Evolutionary conservation across 2,329 filamentous ascomycete species (phyloP), one percentile per base, ranked within the genome.

Genomic region (Aspergillus versicolor): DNA sequence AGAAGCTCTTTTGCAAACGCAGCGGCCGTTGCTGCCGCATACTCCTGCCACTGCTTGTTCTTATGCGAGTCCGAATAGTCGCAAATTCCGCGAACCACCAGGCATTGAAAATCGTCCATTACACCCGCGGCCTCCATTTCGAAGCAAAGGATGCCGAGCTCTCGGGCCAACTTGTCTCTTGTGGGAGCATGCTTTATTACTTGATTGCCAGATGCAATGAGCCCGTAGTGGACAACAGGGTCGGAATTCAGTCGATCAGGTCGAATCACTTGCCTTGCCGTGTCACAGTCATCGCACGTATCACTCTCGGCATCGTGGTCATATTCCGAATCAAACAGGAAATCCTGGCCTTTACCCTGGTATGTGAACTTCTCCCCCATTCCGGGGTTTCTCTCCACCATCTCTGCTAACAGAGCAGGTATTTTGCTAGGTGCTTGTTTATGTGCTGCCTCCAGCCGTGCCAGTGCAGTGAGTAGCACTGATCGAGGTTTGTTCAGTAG

Each of bases 401-500:
- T 44, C 11, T 56, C 42, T 0, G 37, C 13, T 4, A 42, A 11
- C 0, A 45, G 4, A 45, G 47, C 41, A 22, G 17, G 19, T 13
- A 48, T 22, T 1, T 30, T n/a, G 21, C 37, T 27, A 0, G 37
- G 12, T 2, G n/a, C 11, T 5, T 30, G 1, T 12, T 22, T 21
- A 27, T 56, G 44, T 7, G 50, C 38, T 12, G 60, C 56, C 19
- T 60, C 38, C 12, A 66, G 22, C 11, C 37, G 44, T 3, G 56
- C 8, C 6, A 62, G 22, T 1, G 52, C 56, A 0, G 54, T 47
- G 11, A 60, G 19, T 4, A 62, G 47, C 11, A 51, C 40, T 6
- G 19, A 13, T 2, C 56, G 62, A 9, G 62, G 61, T 7, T 52
- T 56, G 22, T 59, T 56, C 4, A 64, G 15, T 5, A 34, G 1